Evolutionary conservation across 2,329 filamentous ascomycete genomes (phyloP).

Genomic region (Fusarium sp.): DNA sequence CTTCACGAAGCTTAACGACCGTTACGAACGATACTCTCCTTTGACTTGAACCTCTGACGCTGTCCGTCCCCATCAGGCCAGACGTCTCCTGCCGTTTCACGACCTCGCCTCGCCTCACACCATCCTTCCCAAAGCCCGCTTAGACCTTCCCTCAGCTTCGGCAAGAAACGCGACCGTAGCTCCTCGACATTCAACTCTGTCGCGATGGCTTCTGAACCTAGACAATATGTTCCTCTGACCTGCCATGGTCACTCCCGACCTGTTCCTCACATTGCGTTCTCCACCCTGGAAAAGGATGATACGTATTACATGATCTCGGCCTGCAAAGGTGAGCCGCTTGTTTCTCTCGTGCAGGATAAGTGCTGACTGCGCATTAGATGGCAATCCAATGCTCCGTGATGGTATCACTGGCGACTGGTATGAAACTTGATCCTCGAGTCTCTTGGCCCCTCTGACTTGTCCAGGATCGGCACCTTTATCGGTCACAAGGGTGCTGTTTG

Average conservation of each 20-base stretch:
- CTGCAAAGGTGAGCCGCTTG: constrained; percentile 76
- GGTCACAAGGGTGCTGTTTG: constrained; percentile 98
- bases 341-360: constrained; percentile 17
- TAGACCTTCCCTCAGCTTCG: not conserved
- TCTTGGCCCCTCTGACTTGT: constrained; percentile 26
- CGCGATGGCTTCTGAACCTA: constrained; percentile 53
- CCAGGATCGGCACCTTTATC: constrained; percentile 96
- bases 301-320: constrained; percentile 94
- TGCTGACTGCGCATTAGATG: constrained; percentile 69
- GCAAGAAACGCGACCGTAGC: not conserved
- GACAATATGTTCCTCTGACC: constrained; percentile 85
- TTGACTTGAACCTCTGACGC: constrained; percentile 13
- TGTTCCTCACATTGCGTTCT: constrained; percentile 92
- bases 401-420: constrained; percentile 95
- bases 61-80: not conserved
- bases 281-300: constrained; percentile 82
- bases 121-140: constrained; percentile 9
- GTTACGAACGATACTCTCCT: constrained; percentile 41
- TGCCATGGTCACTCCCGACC: constrained; percentile 95
- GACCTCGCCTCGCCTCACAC: not conserved
- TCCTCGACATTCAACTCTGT: constrained; percentile 8
- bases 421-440: constrained; percentile 35
- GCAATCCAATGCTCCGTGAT: constrained; percentile 98
- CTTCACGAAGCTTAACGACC: constrained; percentile 45
- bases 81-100: constrained; percentile 3